Conservation (phyloP, 208 protist species). For the Wallacemonas sp. region DNA sequence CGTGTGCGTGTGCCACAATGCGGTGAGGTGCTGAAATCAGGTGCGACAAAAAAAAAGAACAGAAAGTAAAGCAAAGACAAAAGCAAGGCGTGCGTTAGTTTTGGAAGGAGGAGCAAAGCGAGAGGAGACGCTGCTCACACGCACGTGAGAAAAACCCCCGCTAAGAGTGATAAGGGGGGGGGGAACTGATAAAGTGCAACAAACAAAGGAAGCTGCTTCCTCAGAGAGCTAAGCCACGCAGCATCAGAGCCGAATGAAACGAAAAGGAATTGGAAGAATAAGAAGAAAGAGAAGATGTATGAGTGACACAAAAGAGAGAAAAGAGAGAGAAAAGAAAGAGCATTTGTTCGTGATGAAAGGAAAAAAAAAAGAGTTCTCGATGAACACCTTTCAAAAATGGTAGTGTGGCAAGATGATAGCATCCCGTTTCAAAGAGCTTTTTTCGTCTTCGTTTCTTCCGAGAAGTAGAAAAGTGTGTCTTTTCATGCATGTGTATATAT, state of each 20-base stretch:
- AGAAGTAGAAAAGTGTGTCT: not conserved
- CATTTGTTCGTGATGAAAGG: not conserved
- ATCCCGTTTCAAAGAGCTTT: too few relatives aligned
- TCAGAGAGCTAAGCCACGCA: not conserved
- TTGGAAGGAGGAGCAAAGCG: not conserved
- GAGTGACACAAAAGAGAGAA: not conserved
- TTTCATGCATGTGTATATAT: not conserved
- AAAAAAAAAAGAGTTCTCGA: not conserved
- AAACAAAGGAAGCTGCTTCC: not conserved
- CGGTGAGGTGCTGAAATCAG: not conserved
- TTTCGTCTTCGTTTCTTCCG: too few relatives aligned
- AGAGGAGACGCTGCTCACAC: too few relatives aligned
- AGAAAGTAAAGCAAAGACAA: not conserved
- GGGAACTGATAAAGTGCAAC: not conserved
- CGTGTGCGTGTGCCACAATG: not conserved
- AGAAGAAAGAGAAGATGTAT: not conserved
- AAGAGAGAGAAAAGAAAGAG: constrained; percentile 18
- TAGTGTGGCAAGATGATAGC: too few relatives aligned
- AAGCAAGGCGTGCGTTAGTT: not conserved
- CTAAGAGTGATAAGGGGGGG: not conserved
- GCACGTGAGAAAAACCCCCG: too few relatives aligned
- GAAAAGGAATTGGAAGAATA: not conserved
- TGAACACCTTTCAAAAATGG: too few relatives aligned
- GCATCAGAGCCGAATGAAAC: not conserved
- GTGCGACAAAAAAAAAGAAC: not conserved